Percentiles rank a stretch among this genome's conserved stretches.
These are phyloP conservation scores for Geranium incanum DNA, from an alignment of 441 rosid species.

Conservation along the genomic window DNA sequence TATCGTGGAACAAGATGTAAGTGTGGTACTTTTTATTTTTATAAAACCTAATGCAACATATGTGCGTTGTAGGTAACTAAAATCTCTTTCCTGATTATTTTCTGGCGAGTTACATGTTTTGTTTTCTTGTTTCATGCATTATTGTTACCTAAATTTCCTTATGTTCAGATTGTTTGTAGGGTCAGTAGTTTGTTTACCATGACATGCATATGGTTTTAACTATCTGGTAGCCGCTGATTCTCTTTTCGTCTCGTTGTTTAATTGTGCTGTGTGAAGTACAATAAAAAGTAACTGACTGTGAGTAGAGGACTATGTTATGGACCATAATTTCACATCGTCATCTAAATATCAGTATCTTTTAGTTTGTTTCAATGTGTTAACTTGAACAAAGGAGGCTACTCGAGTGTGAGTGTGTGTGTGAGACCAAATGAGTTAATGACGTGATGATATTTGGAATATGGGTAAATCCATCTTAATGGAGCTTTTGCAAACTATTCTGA, in stretches of 20 bases:
- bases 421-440: neutral
- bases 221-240: neutral
- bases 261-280: neutral
- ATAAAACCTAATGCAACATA: neutral
- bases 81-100: neutral
- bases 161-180: neutral
- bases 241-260: neutral
- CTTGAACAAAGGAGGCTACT: neutral
- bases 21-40: constrained; percentile 25
- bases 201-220: neutral
- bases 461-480: neutral
- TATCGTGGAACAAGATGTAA: constrained; percentile 84
- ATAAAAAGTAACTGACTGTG: neutral
- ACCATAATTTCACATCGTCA: neutral
- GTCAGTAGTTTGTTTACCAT: neutral
- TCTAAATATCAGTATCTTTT: neutral
- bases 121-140: neutral
- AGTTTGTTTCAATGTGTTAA: neutral
- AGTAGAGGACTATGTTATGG: neutral
- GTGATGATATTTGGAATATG: neutral
- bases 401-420: neutral
- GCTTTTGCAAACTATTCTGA: neutral
- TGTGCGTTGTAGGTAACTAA: neutral
- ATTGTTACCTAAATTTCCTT: neutral
- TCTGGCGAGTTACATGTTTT: neutral